Conservation (phyloP, 345 rosid genomes). For the Viola odorata region DNA sequence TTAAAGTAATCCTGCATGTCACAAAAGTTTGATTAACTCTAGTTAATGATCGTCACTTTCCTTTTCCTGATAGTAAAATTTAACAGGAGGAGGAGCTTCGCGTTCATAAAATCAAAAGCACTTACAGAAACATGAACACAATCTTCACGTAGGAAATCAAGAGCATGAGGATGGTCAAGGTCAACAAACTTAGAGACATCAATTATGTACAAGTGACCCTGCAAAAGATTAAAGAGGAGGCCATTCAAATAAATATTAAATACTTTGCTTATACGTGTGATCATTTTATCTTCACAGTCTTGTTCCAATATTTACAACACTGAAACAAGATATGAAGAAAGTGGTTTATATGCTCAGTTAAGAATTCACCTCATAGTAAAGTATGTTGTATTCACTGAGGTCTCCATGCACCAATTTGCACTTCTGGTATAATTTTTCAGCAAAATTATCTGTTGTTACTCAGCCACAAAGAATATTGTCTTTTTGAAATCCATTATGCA, state of each 20-base stretch:
- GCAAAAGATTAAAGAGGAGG: conserved; percentile 11
- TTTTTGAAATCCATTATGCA: too few species aligned
- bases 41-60: background rate
- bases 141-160: conserved; percentile 90
- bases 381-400: conserved; percentile 95
- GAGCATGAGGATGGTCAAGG: conserved; percentile 90
- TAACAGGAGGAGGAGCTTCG: background rate
- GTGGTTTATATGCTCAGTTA: background rate
- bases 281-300: background rate
- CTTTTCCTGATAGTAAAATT: background rate
- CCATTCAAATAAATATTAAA: background rate
- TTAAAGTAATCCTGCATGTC: conserved; percentile 69
- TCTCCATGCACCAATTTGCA: conserved; percentile 98
- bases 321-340: background rate
- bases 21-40: background rate
- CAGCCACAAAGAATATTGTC: too few species aligned
- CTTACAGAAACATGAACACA: conserved; percentile 93
- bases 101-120: conserved; percentile 3
- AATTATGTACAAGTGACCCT: conserved; percentile 89
- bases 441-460: too few species aligned
- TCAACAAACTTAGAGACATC: conserved; percentile 97
- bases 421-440: conserved; percentile 88
- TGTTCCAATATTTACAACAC: background rate
- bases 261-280: background rate
- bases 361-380: conserved; percentile 69